Evolutionary conservation across 1,284 basidiomycete species (phyloP).

Genomic region (Microbotryum scabiosae): DNA sequence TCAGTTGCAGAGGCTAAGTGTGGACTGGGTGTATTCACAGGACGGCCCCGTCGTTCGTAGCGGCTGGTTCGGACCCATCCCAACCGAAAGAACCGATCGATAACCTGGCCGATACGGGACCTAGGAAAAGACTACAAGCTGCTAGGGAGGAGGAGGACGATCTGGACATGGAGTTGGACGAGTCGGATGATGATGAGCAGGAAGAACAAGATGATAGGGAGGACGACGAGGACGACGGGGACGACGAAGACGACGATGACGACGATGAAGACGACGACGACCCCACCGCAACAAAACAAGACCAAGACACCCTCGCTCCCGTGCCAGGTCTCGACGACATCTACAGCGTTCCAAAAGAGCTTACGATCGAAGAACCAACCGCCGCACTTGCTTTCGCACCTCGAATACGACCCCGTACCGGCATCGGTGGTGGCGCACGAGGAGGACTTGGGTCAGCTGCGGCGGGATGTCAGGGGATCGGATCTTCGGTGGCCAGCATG

Average conservation of each 20-base stretch:
- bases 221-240: constrained; percentile 16
- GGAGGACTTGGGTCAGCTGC: neutral
- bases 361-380: constrained; percentile 38
- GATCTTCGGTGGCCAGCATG: neutral
- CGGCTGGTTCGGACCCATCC: constrained; percentile 15
- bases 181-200: constrained; percentile 25
- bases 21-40: neutral
- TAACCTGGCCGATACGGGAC: constrained; percentile 45
- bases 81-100: constrained; percentile 8
- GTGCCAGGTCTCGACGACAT: constrained; percentile 13
- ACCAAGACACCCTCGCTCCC: constrained; percentile 35
- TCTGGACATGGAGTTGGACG: constrained; percentile 34
- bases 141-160: constrained; percentile 44
- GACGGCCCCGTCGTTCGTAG: constrained; percentile 17
- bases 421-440: constrained; percentile 2
- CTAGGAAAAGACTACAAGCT: constrained; percentile 44
- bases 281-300: constrained; percentile 38
- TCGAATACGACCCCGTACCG: constrained; percentile 15
- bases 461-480: neutral
- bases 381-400: constrained; percentile 43
- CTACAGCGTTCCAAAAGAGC: constrained; percentile 8
- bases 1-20: too few species aligned
- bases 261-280: constrained; percentile 12
- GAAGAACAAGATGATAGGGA: neutral
- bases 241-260: constrained; percentile 15